Base-by-base conservation (phyloP, 176 grass and related monocot species). In the Phoenix roebelenii region DNA sequence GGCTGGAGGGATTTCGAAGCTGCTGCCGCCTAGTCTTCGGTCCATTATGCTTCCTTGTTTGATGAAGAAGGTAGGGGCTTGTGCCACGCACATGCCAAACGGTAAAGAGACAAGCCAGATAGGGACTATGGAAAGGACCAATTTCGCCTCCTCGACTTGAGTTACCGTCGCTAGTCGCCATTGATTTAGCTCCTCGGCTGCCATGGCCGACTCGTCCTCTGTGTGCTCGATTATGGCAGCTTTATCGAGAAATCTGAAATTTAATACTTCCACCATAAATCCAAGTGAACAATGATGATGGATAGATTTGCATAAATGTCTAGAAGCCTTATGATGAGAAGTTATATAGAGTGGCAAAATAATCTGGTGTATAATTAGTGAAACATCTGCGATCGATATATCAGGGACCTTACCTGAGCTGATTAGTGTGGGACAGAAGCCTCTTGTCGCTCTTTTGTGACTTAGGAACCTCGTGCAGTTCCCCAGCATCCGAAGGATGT, bases 141-240 rank as follows among this genome's bases (percentile, higher is more conserved):
- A 80, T 67, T 95, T 95, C 72, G 82, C 82, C 72, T 95, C 90
- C 85, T 95, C 90, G 35, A 95, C 90, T 62, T 89, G 90, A 14
- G 90, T 95, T 66, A 95, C 77, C 30, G 90, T 95, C 12, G 79
- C 79, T 19, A 95, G 64, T 12, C 74, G 59, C 90, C 90, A 86
- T 9, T 62, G 23, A 15, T 78, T 80, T 1, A 23, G n/a, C 29
- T 62, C 63, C n/a, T 63, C 67, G 0, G 56, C 24, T n/a, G 16
- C 68, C 16, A 48, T 23, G 67, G 39, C 25, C 6, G 19, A 14
- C 1, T 7, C 58, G 15, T 64, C 69, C 7, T 23, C 55, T 6
- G 55, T 66, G 29, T 75, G 58, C 70, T 89, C 90, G 53, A 95
- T 60, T 26, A 89, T 76, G 51, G 85, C 90, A 17, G 90, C 85